Percentiles rank a stretch among this genome's conserved stretches.
Evolutionary conservation across 148 eudicot genomes (phyloP).

Genomic region (Rhododendron ovatum): DNA sequence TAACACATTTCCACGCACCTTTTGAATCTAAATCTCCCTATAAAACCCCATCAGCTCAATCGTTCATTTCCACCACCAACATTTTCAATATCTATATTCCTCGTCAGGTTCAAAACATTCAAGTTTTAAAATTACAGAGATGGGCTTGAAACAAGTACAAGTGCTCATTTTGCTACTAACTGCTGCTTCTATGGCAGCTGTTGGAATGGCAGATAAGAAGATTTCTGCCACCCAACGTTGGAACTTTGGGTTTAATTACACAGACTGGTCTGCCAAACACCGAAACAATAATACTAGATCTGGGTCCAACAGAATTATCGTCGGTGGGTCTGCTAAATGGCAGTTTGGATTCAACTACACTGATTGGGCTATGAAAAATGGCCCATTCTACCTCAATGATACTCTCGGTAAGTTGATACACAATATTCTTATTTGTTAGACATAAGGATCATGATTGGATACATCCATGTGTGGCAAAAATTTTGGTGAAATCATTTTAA

Average conservation of each 20-base stretch:
- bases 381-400: conserved; percentile 45
- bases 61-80: background rate
- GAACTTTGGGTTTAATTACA: conserved; percentile 22
- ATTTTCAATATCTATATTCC: background rate
- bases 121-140: background rate
- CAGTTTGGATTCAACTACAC: conserved; percentile 44
- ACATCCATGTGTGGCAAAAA: background rate
- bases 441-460: background rate
- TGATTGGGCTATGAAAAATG: conserved; percentile 46
- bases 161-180: conserved; percentile 12
- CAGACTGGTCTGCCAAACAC: conserved; percentile 19
- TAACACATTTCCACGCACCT: background rate
- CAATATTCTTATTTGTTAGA: background rate
- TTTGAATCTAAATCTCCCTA: background rate
- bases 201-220: conserved; percentile 21
- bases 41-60: conserved; percentile 1
- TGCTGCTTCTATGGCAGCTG: conserved; percentile 13
- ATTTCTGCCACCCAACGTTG: conserved; percentile 9
- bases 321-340: conserved; percentile 43
- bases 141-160: conserved; percentile 14
- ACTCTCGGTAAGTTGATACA: conserved; percentile 27
- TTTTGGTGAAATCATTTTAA: background rate
- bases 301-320: conserved; percentile 25
- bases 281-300: conserved; percentile 10
- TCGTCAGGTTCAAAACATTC: background rate